Base-by-base conservation (phyloP, 139 green algal genomes). In the Micractinium conductrix region DNA sequence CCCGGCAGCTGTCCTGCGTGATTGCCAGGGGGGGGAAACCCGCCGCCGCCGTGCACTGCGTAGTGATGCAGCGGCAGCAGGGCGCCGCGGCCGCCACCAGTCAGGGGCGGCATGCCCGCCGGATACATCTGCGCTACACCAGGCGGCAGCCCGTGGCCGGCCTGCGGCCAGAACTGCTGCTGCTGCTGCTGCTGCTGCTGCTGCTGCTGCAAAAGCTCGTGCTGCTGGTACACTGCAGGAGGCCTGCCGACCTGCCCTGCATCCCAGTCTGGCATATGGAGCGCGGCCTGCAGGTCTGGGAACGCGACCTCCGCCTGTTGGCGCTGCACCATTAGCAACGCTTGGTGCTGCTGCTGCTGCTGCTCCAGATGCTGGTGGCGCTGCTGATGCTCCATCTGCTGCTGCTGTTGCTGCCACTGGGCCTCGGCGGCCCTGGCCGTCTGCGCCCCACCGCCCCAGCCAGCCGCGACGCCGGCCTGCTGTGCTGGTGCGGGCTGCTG, bases 111-210 rank as follows among this genome's bases (percentile, higher is more conserved):
- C 45, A 24, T 81, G 50, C 42, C 37, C 14, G 5, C 1, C 33
- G 42, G 65, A 33, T 28, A 6, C 65, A 26, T 72, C 65, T 14
- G 24, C 65, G 12, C 4, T n/a, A 42, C 14, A 42, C 9, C 33
- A 42, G 65, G 65, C 37, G n/a, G n/a, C n/a, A n/a, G n/a, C n/a
- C n/a, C n/a, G n/a, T n/a, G n/a, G 65, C 33, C 14, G 38, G 1
- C 40, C 33, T 45, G 19, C 4, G 45, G 40, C 14, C 70, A 37
- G 2, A 62, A 21, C 8, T 44, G 28, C n/a, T 68, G 74, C 74
- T 80, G 74, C 33, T 80, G 45, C n/a, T 80, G 74, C 74, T 74
- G 45, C 30, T 67, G 12, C 7, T 43, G 73, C 45, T 65, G 69
- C 69, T 71, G 74, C 38, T 67, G 67, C 16, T 74, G 16, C 43